Evolutionary conservation across 192 early-diverging fungal genomes (phyloP).

Genomic region (Coemansia sp.): DNA sequence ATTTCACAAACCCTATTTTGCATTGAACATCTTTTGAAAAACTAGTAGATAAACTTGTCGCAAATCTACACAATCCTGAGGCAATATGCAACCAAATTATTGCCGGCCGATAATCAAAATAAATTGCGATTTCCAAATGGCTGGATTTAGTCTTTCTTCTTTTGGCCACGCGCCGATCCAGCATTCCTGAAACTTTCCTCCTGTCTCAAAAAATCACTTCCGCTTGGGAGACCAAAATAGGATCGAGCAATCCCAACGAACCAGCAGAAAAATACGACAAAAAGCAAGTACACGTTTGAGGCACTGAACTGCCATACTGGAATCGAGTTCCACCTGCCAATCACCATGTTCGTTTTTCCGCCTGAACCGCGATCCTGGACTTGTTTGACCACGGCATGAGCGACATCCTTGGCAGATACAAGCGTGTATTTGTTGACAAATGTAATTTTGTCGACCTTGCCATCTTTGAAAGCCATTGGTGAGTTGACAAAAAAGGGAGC

Average conservation of each 20-base stretch:
- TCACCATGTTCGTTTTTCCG: conserved; percentile 21
- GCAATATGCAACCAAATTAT: too few species aligned
- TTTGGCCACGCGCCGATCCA: neutral
- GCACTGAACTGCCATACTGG: conserved; percentile 24
- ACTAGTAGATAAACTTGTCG: too few species aligned
- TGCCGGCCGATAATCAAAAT: too few species aligned
- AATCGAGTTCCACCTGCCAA: conserved; percentile 22
- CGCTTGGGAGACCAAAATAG: conserved; percentile 6
- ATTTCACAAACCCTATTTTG: too few species aligned
- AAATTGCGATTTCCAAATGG: neutral
- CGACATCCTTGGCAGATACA: conserved; percentile 19
- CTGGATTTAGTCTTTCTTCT: neutral
- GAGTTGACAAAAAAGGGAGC: conserved; percentile 34
- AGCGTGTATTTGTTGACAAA: conserved; percentile 5
- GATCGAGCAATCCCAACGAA: conserved; percentile 3
- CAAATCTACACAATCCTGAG: too few species aligned
- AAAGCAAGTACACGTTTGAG: neutral
- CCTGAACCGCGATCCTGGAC: conserved; percentile 18
- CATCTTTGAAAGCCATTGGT: conserved; percentile 9
- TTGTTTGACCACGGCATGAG: conserved; percentile 27
- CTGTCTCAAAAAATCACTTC: conserved; percentile 5
- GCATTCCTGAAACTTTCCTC: neutral
- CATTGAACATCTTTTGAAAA: too few species aligned
- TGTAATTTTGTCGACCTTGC: neutral
- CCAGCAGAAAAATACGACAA: conserved; percentile 2